These are phyloP conservation scores for Vigna angularis DNA, from an alignment of 306 rosid species.

Conservation along the genomic window DNA sequence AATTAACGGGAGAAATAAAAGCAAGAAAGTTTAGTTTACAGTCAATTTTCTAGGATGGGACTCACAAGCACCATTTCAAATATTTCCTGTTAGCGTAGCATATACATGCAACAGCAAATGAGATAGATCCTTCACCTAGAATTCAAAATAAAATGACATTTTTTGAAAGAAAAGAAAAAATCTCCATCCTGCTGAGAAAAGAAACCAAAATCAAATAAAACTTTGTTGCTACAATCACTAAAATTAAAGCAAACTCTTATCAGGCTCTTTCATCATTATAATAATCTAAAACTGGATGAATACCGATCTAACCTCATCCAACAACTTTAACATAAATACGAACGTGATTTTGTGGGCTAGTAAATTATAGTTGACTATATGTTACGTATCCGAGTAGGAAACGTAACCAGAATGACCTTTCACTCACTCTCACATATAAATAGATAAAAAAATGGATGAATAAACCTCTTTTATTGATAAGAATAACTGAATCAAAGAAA, in stretches of 20 bases:
- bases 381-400: too few species aligned
- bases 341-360: constrained; percentile 14
- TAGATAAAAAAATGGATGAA: too few species aligned
- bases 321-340: constrained; percentile 23
- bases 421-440: too few species aligned
- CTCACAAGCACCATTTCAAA: constrained; percentile 24
- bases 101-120: constrained; percentile 24
- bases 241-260: constrained; percentile 30
- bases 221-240: constrained; percentile 14
- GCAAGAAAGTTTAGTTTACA: constrained; percentile 28
- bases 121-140: constrained; percentile 24
- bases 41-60: constrained; percentile 28
- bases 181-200: constrained; percentile 20
- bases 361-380: constrained; percentile 19
- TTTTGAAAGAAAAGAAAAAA: not conserved
- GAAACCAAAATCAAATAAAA: constrained; percentile 35
- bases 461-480: too few species aligned
- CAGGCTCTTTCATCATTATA: constrained; percentile 28
- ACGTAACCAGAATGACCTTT: too few species aligned
- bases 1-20: constrained; percentile 40
- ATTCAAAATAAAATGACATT: constrained; percentile 24
- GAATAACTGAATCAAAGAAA: too few species aligned
- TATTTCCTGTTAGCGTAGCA: constrained; percentile 14
- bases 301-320: constrained; percentile 20
- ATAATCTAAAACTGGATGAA: constrained; percentile 24